Conservation (phyloP, 1,284 basidiomycete genomes). For the Ganoderma multipileum region DNA sequence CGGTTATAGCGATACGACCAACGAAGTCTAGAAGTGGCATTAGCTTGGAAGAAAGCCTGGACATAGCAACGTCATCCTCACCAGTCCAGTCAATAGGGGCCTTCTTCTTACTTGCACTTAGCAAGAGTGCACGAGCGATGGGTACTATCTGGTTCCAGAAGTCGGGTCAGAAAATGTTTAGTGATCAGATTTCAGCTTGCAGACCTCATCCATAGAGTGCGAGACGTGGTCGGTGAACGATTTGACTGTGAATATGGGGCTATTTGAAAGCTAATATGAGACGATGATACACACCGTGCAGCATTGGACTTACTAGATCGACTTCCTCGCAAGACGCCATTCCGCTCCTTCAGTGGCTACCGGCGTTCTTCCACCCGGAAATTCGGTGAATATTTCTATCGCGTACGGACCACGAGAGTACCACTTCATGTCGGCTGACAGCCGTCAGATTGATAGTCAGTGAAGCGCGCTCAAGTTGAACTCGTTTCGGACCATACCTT, state of each 20-base stretch:
- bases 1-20: no score
- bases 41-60: no score
- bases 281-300: no score
- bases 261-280: slow-evolving; percentile 1
- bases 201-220: slow-evolving; percentile 30
- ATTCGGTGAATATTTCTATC: slow-evolving; percentile 30
- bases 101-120: no score
- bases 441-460: slow-evolving; percentile 7
- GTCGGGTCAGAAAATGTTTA: not conserved
- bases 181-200: not conserved
- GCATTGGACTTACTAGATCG: slow-evolving; percentile 24
- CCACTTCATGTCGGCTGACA: slow-evolving; percentile 24
- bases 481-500: slow-evolving; percentile 20
- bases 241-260: slow-evolving; percentile 27
- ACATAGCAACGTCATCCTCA: no score
- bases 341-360: slow-evolving; percentile 30
- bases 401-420: slow-evolving; percentile 29
- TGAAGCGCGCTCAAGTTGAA: no score
- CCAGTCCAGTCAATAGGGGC: no score
- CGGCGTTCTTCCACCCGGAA: slow-evolving; percentile 29
- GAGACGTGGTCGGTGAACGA: slow-evolving; percentile 30
- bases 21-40: no score
- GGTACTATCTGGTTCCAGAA: slow-evolving; percentile 22
- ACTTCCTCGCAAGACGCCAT: slow-evolving; percentile 29
- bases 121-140: slow-evolving; percentile 1